Evolutionary conservation across 2,329 filamentous ascomycete genomes (phyloP).

Genomic region (Scedosporium dehoogii): DNA sequence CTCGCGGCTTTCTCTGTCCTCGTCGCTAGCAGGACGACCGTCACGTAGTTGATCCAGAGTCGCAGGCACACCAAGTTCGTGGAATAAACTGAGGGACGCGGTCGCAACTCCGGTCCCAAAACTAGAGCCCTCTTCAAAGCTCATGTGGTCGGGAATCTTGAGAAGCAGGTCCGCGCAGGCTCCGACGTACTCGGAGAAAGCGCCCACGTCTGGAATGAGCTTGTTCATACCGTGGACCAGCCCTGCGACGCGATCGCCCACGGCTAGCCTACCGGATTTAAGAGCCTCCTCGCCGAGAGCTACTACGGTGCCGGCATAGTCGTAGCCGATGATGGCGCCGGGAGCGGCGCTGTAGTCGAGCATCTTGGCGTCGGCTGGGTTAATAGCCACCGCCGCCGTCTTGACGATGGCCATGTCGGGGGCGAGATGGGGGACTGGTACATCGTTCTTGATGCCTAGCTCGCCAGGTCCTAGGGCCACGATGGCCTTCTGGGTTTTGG

Average conservation of each 20-base stretch:
- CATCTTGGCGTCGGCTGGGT: slow-evolving; percentile 26
- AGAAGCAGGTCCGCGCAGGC: too few species aligned
- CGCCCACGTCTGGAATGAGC: too few species aligned
- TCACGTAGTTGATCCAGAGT: too few species aligned
- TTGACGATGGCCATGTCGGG: slow-evolving; percentile 13
- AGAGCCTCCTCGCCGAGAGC: slow-evolving; percentile 11
- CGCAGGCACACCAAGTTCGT: too few species aligned
- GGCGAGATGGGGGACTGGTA: background rate
- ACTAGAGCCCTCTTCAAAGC: too few species aligned
- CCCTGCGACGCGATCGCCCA: background rate
- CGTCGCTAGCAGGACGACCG: too few species aligned
- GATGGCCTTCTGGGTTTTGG: background rate
- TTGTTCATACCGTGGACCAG: too few species aligned
- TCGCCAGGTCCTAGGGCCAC: background rate
- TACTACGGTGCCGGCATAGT: slow-evolving; percentile 24
- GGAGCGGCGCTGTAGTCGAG: slow-evolving; percentile 14
- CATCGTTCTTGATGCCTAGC: background rate
- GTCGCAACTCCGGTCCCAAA: too few species aligned
- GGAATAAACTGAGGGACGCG: too few species aligned
- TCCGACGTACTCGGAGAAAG: too few species aligned
- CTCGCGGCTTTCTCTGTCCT: too few species aligned
- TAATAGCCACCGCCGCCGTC: slow-evolving; percentile 22
- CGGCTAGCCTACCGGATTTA: background rate
- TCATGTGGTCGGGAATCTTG: too few species aligned
- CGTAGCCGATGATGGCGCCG: slow-evolving; percentile 21